A percentile compares a stretch with the other conserved stretches of the same genome.
Evolutionary conservation across 495 filamentous ascomycete species (phyloP).

Genomic region (Geopyxis carbonaria): DNA sequence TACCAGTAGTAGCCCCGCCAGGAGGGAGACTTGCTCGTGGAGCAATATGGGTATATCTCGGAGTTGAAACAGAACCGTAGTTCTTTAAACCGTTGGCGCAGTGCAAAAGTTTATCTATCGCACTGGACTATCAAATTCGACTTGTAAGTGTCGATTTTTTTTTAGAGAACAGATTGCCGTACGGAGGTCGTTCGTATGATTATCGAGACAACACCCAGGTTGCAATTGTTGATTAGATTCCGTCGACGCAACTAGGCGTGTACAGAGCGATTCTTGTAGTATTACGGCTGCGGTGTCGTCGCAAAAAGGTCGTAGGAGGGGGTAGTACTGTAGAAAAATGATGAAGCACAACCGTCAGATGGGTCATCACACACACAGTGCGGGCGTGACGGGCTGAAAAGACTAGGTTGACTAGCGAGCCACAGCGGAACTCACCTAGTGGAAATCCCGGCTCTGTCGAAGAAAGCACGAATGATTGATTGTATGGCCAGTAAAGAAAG

Average conservation of each 20-base stretch:
- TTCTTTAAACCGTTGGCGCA: neutral
- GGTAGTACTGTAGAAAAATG: neutral
- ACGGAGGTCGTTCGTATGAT: neutral
- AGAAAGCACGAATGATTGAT: neutral
- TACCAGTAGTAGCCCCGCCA: conserved; percentile 8
- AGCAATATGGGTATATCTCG: conserved; percentile 2
- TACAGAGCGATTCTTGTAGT: neutral
- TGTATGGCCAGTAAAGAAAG: conserved; percentile 3
- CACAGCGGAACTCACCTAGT: conserved; percentile 1
- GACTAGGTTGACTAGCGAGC: neutral
- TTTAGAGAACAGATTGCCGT: neutral
- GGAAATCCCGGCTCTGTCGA: conserved; percentile 1
- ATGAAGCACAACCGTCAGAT: too few relatives aligned
- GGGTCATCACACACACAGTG: too few relatives aligned
- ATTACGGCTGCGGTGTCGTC: conserved; percentile 5
- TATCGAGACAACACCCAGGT: neutral
- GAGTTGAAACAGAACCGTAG: neutral
- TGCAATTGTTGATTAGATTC: conserved; percentile 1
- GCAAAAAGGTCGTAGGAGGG: conserved; percentile 7
- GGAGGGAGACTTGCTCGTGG: conserved; percentile 8
- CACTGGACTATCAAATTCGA: conserved; percentile 1
- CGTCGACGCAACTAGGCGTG: conserved; percentile 4
- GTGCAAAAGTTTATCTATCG: neutral
- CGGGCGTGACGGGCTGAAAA: neutral
- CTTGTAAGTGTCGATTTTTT: neutral